Evolutionary conservation across 805 yeast genomes (phyloP).

Genomic region (Candida lessepsii): DNA sequence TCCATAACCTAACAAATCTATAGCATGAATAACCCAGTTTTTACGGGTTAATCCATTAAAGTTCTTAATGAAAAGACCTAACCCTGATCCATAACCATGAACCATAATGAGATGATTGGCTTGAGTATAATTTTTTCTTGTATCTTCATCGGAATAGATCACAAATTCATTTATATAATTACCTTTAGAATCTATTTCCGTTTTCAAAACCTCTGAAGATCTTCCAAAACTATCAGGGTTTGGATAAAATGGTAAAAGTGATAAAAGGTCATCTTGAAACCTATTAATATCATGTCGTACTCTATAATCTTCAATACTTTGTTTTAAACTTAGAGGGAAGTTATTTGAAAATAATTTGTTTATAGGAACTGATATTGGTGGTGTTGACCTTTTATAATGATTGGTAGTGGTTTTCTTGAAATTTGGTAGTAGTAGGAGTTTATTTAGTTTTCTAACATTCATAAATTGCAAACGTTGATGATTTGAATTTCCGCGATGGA

Average conservation of each 20-base stretch:
- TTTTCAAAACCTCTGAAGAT: constrained; percentile 30
- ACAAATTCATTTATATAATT: constrained; percentile 41
- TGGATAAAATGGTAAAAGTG: constrained; percentile 48
- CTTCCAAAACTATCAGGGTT: constrained; percentile 27
- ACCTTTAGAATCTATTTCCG: constrained; percentile 24
- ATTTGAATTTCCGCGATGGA: not conserved
- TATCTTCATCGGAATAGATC: constrained; percentile 30
- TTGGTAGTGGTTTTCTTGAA: not conserved
- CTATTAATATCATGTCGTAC: constrained; percentile 35
- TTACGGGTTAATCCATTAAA: constrained; percentile 30
- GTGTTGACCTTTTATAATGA: constrained; percentile 51
- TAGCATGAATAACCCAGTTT: constrained; percentile 76
- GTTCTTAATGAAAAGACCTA: constrained; percentile 44
- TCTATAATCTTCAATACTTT: constrained; percentile 54
- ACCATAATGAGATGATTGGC: constrained; percentile 42
- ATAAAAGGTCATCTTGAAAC: constrained; percentile 48
- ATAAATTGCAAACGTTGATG: constrained; percentile 2
- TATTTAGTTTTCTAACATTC: constrained; percentile 5
- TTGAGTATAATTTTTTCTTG: constrained; percentile 16
- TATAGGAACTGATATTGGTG: constrained; percentile 68
- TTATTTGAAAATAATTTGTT: constrained; percentile 49
- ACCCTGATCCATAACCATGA: constrained; percentile 47
- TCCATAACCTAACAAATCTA: constrained; percentile 90
- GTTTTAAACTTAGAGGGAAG: constrained; percentile 56
- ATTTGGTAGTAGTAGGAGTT: not conserved